Base-by-base conservation (phyloP, 2,329 filamentous ascomycete genomes). In the Elsinoe fawcettii region DNA sequence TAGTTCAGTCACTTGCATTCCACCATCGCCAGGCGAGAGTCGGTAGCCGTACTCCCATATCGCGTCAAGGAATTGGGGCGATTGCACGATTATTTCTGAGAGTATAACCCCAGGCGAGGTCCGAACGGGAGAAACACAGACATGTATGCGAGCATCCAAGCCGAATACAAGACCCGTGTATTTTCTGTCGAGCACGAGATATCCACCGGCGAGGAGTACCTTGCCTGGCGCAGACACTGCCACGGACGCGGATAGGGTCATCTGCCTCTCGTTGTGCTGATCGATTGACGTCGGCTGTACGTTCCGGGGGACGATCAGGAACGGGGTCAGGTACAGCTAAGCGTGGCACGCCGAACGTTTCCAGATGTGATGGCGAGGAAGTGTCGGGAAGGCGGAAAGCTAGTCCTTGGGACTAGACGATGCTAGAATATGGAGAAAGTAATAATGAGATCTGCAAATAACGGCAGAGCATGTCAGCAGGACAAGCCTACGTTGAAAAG, bases 121-220 rank as follows among this genome's bases (percentile, higher is more conserved):
- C 57, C 71, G 74, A 60, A 81, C 70, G 56, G 79, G 77, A 65
- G 81, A 75, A 43, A 84, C 77, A 60, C 78, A 69, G 43, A 82
- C 78, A 67, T 85, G 82, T 32, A 86, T 84, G 58, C 83, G 75
- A 46, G 83, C 82, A 68, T 84, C 77, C 53, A 86, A 77, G 30
- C 81, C 82, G 64, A 85, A 84, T 3, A 85, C 82, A 16, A 84
- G 76, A 34, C 86, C 92, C 2, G 87, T 93, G 73, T 96, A 90
- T 60, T 81, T 77, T 60, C 88, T 84, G 75, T 97, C 92, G 46
- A 99, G 84, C 20, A 96, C 92, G 46, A 97, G 84, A 73, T 97
- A 99, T 60, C 93, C 93, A 62, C 93, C 93, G 3, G 92, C 90
- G 56, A 97, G 81, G 62, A 99, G 82, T 60, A 99, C 93, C 77